A percentile compares a stretch with the other conserved stretches of the same genome.
These are phyloP conservation scores for Globisporangium cylindrosporum DNA, from an alignment of 352 stramenopile species.

Conservation along the genomic window DNA sequence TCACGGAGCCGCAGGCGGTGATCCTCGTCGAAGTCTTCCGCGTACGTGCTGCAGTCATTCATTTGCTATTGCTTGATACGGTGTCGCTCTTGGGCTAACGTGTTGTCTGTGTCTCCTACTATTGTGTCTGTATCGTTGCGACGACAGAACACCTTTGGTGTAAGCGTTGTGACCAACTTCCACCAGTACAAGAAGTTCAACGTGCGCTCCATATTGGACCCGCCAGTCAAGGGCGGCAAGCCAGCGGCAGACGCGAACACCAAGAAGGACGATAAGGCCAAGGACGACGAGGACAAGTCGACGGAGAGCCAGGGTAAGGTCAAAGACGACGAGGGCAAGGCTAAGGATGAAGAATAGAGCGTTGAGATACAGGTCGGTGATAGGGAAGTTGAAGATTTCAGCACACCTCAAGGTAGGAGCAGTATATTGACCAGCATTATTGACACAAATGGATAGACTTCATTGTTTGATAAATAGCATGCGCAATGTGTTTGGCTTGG, in stretches of 20 bases:
- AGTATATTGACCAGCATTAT: too few species aligned
- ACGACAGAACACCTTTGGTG: slow-evolving; percentile 53
- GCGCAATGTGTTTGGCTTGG: too few species aligned
- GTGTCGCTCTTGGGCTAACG: neutral
- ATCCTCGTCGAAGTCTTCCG: slow-evolving; percentile 77
- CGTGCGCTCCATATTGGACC: slow-evolving; percentile 69
- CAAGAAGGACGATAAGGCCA: slow-evolving; percentile 25
- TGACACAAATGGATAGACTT: neutral
- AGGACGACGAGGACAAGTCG: slow-evolving; percentile 10
- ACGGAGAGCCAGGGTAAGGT: slow-evolving; percentile 4
- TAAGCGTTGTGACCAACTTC: slow-evolving; percentile 74
- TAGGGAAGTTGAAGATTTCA: neutral
- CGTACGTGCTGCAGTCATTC: slow-evolving; percentile 16
- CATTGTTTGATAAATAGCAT: too few species aligned
- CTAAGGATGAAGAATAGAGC: slow-evolving; percentile 9
- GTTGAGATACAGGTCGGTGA: slow-evolving; percentile 9
- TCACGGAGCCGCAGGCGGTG: slow-evolving; percentile 55
- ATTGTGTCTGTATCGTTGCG: neutral
- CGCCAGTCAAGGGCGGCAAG: slow-evolving; percentile 37
- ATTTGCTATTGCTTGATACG: neutral
- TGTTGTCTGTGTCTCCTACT: neutral
- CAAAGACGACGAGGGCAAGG: neutral
- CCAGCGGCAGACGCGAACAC: slow-evolving; percentile 15
- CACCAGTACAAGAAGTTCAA: slow-evolving; percentile 78
- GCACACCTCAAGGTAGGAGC: too few species aligned